Conservation (phyloP, 2,329 filamentous ascomycete species). For the Cercospora sp. region DNA sequence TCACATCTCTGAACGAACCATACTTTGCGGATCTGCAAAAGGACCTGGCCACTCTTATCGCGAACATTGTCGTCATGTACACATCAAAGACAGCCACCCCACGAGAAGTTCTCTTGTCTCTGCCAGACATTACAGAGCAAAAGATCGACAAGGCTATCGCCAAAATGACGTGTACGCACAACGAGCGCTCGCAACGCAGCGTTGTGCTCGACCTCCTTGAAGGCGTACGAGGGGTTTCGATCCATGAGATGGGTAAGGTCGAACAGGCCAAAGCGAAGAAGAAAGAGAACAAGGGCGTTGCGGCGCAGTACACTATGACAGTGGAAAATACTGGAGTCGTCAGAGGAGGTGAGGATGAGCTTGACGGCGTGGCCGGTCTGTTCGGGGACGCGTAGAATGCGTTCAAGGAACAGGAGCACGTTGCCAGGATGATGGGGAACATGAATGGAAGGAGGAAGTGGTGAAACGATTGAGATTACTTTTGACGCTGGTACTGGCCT, state of each 20-base stretch:
- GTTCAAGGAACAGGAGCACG: constrained; percentile 3
- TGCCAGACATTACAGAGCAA: constrained; percentile 72
- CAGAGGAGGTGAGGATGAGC: constrained; percentile 42
- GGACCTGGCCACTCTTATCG: constrained; percentile 84
- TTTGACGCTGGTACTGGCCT: background rate
- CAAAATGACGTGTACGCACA: constrained; percentile 39
- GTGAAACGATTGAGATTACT: background rate
- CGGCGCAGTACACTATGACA: constrained; percentile 40
- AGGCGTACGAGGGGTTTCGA: constrained; percentile 83
- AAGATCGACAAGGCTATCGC: constrained; percentile 61
- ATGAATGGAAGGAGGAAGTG: background rate
- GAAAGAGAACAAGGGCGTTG: constrained; percentile 33
- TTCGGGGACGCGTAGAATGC: constrained; percentile 38
- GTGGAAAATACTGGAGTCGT: constrained; percentile 44
- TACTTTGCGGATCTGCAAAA: constrained; percentile 97
- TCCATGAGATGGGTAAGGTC: constrained; percentile 90
- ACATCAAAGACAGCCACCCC: constrained; percentile 68
- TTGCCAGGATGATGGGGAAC: constrained; percentile 7
- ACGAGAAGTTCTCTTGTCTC: constrained; percentile 69
- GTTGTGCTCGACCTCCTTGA: constrained; percentile 82
- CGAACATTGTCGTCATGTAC: constrained; percentile 78
- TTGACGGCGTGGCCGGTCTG: constrained; percentile 49
- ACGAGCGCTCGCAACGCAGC: constrained; percentile 72
- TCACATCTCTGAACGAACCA: constrained; percentile 86
- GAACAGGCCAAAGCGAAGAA: constrained; percentile 37